These are phyloP conservation scores for Cyberlindnera sargentensis DNA, from an alignment of 805 yeast species.

Conservation along the genomic window DNA sequence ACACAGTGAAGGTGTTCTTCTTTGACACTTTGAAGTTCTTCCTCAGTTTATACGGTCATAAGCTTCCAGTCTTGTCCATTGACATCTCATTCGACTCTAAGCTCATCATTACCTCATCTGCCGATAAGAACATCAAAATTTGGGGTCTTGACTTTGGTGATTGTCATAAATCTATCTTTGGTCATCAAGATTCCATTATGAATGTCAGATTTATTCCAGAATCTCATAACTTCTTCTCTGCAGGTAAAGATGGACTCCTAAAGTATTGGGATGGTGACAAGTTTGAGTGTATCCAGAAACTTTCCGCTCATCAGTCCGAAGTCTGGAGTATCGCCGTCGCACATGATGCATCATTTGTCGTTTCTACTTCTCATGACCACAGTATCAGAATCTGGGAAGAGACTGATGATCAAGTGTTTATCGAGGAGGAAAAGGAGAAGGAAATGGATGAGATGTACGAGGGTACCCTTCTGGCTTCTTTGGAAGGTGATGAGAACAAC, in stretches of 20 bases:
- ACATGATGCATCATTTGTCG: conserved; percentile 59
- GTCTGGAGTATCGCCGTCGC: conserved; percentile 91
- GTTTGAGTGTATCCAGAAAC: conserved; percentile 86
- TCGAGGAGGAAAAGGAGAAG: conserved; percentile 94
- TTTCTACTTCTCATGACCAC: conserved; percentile 88
- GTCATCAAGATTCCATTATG: conserved; percentile 95
- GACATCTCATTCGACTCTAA: conserved; percentile 90
- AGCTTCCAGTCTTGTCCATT: conserved; percentile 86
- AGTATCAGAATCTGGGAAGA: conserved; percentile 90
- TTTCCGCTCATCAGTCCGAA: conserved; percentile 84
- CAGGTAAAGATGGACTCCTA: conserved; percentile 80
- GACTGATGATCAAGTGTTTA: conserved; percentile 90
- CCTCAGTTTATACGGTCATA: conserved; percentile 90
- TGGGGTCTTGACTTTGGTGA: conserved; percentile 99
- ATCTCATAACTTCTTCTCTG: conserved; percentile 84
- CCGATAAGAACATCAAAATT: conserved; percentile 93
- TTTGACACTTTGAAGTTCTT: conserved; percentile 81
- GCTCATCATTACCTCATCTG: conserved; percentile 84
- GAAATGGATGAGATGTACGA: conserved; percentile 93
- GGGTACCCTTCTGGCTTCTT: conserved; percentile 61
- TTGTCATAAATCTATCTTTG: conserved; percentile 94
- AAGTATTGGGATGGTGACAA: conserved; percentile 99
- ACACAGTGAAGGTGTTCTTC: conserved; percentile 92
- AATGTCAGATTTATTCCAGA: conserved; percentile 75
- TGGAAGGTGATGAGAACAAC: conserved; percentile 47